Percentiles rank a stretch among this genome's conserved stretches.
Conservation (phyloP, 331 rosid genomes). For the Spiraea crenata region DNA sequence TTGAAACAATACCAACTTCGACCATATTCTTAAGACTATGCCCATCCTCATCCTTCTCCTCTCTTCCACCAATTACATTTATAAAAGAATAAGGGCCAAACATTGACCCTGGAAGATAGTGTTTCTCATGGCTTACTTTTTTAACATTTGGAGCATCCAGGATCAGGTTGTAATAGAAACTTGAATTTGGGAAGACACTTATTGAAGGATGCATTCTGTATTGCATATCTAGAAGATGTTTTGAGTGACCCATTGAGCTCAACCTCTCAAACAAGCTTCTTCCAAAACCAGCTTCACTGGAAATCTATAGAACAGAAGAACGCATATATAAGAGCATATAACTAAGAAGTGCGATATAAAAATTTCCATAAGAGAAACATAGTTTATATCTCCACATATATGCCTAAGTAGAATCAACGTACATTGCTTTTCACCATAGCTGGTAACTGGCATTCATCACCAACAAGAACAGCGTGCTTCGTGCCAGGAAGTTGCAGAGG, state of each 20-base stretch:
- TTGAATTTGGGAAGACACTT: conserved; percentile 52
- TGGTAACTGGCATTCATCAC: conserved; percentile 68
- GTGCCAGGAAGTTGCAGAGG: conserved; percentile 53
- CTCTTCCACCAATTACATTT: conserved; percentile 38
- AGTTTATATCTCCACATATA: neutral
- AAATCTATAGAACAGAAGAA: conserved; percentile 33
- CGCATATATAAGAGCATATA: neutral
- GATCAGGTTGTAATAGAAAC: conserved; percentile 25
- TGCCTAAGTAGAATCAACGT: conserved; percentile 16
- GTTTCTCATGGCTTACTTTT: conserved; percentile 7
- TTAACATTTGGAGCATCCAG: conserved; percentile 31
- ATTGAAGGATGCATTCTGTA: conserved; percentile 81
- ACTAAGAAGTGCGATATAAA: neutral
- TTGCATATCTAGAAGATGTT: conserved; percentile 53
- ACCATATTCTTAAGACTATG: conserved; percentile 34
- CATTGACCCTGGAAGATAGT: conserved; percentile 28
- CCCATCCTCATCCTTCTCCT: conserved; percentile 37
- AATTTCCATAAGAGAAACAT: neutral
- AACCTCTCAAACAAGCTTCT: conserved; percentile 68
- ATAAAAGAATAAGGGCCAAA: conserved; percentile 37
- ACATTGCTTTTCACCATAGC: conserved; percentile 57
- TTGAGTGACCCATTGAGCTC: conserved; percentile 37
- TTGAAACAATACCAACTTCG: conserved; percentile 33
- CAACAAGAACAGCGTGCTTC: conserved; percentile 63
- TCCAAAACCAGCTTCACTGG: conserved; percentile 54